These are phyloP conservation scores for Xerophyta viscosa DNA, from an alignment of 106 monocot genomes.

Conservation along the genomic window DNA sequence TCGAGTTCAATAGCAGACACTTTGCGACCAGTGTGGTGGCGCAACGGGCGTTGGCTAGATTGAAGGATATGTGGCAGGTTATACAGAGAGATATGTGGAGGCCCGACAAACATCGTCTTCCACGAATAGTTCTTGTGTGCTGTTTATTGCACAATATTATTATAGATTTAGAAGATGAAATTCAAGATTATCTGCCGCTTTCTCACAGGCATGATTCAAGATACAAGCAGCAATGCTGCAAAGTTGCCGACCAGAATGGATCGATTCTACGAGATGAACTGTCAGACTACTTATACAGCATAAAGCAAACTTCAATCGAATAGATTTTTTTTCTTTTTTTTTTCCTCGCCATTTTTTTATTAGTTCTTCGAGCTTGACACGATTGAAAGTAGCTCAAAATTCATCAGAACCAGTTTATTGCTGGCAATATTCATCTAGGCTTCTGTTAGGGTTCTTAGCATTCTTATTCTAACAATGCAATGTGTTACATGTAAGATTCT, in stretches of 20 bases:
- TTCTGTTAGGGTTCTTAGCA: no score
- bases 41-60: conserved; percentile 55
- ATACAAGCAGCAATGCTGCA: conserved; percentile 64
- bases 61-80: conserved; percentile 81
- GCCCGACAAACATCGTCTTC: conserved; percentile 78
- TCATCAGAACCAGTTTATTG: no score
- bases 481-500: no score
- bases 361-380: no score
- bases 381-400: no score
- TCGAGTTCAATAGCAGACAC: conserved; percentile 65
- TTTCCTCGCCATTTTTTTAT: background rate
- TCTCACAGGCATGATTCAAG: conserved; percentile 38
- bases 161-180: conserved; percentile 63
- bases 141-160: conserved; percentile 83
- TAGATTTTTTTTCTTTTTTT: background rate
- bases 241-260: conserved; percentile 38
- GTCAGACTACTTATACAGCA: conserved; percentile 35
- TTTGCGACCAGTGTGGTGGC: conserved; percentile 46
- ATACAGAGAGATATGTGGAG: conserved; percentile 93
- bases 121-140: conserved; percentile 82
- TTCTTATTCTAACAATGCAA: no score
- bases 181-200: conserved; percentile 25
- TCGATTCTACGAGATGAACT: conserved; percentile 36
- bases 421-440: no score
- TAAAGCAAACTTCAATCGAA: conserved; percentile 20